Evolutionary conservation across 75 land plant species (phyloP).

Genomic region (Pinus albicaulis): DNA sequence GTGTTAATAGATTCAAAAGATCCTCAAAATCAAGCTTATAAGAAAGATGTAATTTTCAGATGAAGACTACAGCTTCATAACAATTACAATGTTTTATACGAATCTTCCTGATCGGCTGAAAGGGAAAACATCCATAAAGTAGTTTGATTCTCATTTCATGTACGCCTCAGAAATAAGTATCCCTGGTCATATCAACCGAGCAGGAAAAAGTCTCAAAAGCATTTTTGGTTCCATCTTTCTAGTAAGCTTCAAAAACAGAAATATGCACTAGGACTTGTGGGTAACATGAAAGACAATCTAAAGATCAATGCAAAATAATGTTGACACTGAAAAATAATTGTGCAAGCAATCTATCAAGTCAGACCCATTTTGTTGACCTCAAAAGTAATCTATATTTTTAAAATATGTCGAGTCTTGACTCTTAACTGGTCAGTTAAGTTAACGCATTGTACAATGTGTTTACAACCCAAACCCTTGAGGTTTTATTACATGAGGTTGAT

Average conservation of each 20-base stretch:
- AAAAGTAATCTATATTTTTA: background rate
- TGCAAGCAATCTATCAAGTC: background rate
- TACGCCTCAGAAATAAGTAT: background rate
- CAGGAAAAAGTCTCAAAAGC: background rate
- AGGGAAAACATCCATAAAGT: background rate
- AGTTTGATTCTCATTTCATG: background rate
- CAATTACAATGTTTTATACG: background rate
- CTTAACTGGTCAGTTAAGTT: background rate
- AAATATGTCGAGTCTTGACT: background rate
- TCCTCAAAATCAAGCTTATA: background rate
- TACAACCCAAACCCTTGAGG: too few species aligned
- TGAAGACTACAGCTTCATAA: background rate
- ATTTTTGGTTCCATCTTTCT: background rate
- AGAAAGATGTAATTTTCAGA: background rate
- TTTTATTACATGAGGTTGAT: background rate
- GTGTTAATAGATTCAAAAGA: background rate
- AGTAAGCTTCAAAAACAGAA: background rate
- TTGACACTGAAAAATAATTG: background rate
- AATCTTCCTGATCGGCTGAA: background rate
- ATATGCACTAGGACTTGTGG: background rate
- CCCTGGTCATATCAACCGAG: background rate
- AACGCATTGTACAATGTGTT: too few species aligned
- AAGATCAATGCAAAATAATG: background rate
- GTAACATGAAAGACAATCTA: background rate
- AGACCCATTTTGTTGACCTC: background rate